Conservation (phyloP, 371 early-diverging fungal species). For the Rhizopus stolonifer region DNA sequence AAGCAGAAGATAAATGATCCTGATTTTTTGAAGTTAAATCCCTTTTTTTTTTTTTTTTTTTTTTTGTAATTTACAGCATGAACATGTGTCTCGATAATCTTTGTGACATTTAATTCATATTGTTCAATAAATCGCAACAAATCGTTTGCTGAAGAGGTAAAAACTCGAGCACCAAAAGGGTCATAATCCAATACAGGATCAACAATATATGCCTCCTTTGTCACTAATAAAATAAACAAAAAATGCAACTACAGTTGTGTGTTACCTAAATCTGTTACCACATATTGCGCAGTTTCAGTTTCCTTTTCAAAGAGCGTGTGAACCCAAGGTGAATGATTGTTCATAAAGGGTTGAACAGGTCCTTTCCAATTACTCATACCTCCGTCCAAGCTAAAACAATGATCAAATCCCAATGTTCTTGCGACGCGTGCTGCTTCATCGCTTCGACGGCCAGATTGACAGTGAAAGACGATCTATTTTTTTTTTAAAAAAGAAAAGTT, state of each 20-base stretch:
- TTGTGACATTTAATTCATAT: conserved; percentile 37
- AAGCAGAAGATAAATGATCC: conserved; percentile 49
- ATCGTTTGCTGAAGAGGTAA: conserved; percentile 24
- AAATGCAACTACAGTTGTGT: conserved; percentile 1
- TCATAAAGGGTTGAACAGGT: conserved; percentile 35
- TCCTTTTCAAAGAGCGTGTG: conserved; percentile 41
- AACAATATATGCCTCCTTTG: conserved; percentile 42
- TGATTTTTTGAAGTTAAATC: conserved; percentile 1
- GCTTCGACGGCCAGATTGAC: conserved; percentile 45
- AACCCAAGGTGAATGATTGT: conserved; percentile 51
- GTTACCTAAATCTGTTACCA: conserved; percentile 46
- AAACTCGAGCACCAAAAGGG: conserved; percentile 33
- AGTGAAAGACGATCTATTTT: conserved; percentile 40
- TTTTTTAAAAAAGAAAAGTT: too few relatives aligned
- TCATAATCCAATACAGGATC: conserved; percentile 49
- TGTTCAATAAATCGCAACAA: conserved; percentile 32
- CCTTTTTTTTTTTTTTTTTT: neutral
- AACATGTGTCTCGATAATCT: conserved; percentile 50
- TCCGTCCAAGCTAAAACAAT: conserved; percentile 35
- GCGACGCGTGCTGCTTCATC: conserved; percentile 30
- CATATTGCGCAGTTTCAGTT: conserved; percentile 47
- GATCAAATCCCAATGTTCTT: conserved; percentile 28
- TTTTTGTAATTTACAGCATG: conserved; percentile 35
- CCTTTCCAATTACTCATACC: conserved; percentile 37
- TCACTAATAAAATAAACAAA: conserved; percentile 20